Conservation (phyloP, 805 yeast species). For the Dipodascus geniculatus region DNA sequence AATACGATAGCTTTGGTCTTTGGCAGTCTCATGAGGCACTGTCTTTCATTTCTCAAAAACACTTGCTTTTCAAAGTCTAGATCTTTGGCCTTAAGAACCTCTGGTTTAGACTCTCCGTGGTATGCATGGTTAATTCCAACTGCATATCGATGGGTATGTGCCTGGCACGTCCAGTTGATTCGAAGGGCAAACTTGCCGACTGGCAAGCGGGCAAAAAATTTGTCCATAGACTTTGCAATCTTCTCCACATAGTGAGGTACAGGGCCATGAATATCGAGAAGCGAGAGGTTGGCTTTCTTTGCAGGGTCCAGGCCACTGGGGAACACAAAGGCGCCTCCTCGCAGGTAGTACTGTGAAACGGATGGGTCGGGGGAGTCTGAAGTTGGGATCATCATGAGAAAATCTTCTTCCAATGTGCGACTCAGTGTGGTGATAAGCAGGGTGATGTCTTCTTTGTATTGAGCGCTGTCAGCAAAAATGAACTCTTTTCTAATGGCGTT, state of each 20-base stretch:
- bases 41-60: conserved; percentile 51
- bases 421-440: conserved; percentile 14
- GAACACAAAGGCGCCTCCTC: conserved; percentile 48
- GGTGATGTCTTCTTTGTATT: conserved; percentile 9
- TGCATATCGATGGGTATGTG: conserved; percentile 38
- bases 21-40: conserved; percentile 42
- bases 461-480: conserved; percentile 25
- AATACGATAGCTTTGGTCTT: conserved; percentile 35
- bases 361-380: conserved; percentile 36
- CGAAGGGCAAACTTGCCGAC: conserved; percentile 47
- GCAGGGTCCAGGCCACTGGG: conserved; percentile 68
- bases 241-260: conserved; percentile 56
- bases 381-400: conserved; percentile 41
- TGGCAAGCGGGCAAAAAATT: conserved; percentile 46
- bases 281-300: conserved; percentile 37
- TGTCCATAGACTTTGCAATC: conserved; percentile 52
- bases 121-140: conserved; percentile 33
- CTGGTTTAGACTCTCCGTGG: conserved; percentile 27
- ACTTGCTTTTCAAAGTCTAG: conserved; percentile 36
- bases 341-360: conserved; percentile 32
- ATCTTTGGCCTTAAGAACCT: conserved; percentile 24
- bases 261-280: conserved; percentile 54
- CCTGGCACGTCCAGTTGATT: conserved; percentile 60
- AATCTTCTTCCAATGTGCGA: conserved; percentile 50
- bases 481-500: conserved; percentile 34